Evolutionary conservation across 148 eudicot species (phyloP).

Genomic region (Rhododendron griersonianum): DNA sequence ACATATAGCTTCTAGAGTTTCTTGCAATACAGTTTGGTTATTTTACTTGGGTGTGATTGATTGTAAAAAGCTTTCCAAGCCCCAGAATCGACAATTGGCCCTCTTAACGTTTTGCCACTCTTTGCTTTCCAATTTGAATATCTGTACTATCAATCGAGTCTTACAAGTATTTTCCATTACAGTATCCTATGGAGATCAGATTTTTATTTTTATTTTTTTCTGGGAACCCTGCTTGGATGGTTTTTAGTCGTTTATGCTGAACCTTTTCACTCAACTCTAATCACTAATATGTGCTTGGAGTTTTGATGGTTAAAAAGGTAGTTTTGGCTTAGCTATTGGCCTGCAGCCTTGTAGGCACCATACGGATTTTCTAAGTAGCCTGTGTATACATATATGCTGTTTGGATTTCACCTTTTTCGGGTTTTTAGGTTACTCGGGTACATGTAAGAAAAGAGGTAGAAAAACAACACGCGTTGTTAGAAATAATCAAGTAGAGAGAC

Average conservation of each 20-base stretch:
- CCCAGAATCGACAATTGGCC: not conserved
- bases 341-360: not conserved
- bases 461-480: not conserved
- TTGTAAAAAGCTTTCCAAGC: slow-evolving; percentile 1
- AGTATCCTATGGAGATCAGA: not conserved
- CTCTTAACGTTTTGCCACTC: not conserved
- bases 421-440: not conserved
- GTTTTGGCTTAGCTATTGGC: not conserved
- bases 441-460: too few species aligned
- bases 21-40: not conserved
- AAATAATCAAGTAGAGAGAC: too few species aligned
- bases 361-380: too few species aligned
- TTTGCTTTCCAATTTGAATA: not conserved
- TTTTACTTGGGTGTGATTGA: not conserved
- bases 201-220: not conserved
- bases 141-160: not conserved
- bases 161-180: not conserved
- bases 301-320: not conserved
- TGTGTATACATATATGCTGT: too few species aligned
- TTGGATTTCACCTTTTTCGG: not conserved
- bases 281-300: slow-evolving; percentile 38
- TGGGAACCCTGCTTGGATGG: not conserved
- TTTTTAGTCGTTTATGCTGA: slow-evolving; percentile 34
- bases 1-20: not conserved
- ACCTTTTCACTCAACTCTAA: slow-evolving; percentile 56